A percentile compares a stretch with the other conserved stretches of the same genome.
Conservation (phyloP, 805 yeast species). For the Nakazawaea anatomiae region DNA sequence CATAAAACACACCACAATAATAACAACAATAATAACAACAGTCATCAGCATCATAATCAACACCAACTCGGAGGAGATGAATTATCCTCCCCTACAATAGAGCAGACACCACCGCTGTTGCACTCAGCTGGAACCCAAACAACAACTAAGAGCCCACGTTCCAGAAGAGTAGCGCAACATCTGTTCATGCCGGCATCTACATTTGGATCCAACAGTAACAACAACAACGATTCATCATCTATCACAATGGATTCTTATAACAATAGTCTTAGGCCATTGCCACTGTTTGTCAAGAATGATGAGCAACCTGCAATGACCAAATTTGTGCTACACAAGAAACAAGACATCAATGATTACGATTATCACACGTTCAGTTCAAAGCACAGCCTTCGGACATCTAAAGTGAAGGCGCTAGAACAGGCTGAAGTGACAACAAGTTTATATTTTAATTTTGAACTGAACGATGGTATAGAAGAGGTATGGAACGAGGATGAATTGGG, state of each 20-base stretch:
- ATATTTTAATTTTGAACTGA: slow-evolving; percentile 16
- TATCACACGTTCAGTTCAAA: slow-evolving; percentile 27
- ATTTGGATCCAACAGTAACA: background rate
- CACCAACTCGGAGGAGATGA: background rate
- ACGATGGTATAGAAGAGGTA: slow-evolving; percentile 17
- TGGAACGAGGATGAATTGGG: slow-evolving; percentile 8
- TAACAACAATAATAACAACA: background rate
- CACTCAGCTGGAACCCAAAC: background rate
- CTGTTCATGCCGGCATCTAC: slow-evolving; percentile 4
- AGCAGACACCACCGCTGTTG: background rate
- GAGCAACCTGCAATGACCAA: background rate
- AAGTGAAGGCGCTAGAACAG: slow-evolving; percentile 30
- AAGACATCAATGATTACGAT: slow-evolving; percentile 25
- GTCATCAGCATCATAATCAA: background rate
- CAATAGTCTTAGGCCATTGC: background rate
- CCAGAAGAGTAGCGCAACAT: slow-evolving; percentile 1
- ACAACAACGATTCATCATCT: background rate
- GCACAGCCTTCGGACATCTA: slow-evolving; percentile 26
- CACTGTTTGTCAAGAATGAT: background rate
- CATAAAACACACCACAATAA: background rate
- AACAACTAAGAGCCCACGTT: slow-evolving; percentile 3
- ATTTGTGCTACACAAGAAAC: slow-evolving; percentile 9
- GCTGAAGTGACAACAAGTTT: slow-evolving; percentile 26
- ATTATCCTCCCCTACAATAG: background rate
- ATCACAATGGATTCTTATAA: background rate